A percentile compares a stretch with the other conserved stretches of the same genome.
These are phyloP conservation scores for Hevea brasiliensis DNA, from an alignment of 345 rosid genomes.

Conservation along the genomic window DNA sequence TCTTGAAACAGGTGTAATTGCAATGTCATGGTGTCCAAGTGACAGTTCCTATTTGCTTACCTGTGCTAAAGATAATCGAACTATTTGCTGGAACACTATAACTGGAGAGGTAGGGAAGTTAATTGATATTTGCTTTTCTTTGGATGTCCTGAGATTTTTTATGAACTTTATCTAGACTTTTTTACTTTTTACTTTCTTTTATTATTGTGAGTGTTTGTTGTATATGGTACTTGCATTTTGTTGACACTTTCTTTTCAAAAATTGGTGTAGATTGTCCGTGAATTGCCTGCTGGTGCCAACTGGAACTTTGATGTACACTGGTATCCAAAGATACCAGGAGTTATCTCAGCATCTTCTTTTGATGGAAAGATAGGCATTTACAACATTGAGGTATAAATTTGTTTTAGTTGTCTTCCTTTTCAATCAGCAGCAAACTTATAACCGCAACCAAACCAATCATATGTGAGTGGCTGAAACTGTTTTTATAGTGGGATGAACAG, in stretches of 20 bases:
- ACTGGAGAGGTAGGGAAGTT: constrained; percentile 70
- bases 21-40: constrained; percentile 98
- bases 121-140: constrained; percentile 1
- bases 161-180: not conserved
- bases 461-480: not conserved
- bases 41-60: constrained; percentile 95
- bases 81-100: constrained; percentile 95
- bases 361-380: constrained; percentile 94
- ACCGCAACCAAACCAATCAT: not conserved
- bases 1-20: constrained; percentile 77
- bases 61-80: constrained; percentile 97
- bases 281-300: constrained; percentile 91
- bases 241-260: not conserved
- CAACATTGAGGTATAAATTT: constrained; percentile 76
- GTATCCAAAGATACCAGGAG: constrained; percentile 95
- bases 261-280: constrained; percentile 70
- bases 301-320: constrained; percentile 99
- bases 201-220: not conserved
- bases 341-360: constrained; percentile 94
- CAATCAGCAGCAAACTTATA: not conserved
- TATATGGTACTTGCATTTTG: not conserved
- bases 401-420: not conserved
- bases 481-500: not conserved
- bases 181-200: not conserved
- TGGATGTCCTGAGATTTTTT: not conserved